Evolutionary conservation across 1,139 yeast species (phyloP).

Genomic region (Blastobotrys petasosporus): DNA sequence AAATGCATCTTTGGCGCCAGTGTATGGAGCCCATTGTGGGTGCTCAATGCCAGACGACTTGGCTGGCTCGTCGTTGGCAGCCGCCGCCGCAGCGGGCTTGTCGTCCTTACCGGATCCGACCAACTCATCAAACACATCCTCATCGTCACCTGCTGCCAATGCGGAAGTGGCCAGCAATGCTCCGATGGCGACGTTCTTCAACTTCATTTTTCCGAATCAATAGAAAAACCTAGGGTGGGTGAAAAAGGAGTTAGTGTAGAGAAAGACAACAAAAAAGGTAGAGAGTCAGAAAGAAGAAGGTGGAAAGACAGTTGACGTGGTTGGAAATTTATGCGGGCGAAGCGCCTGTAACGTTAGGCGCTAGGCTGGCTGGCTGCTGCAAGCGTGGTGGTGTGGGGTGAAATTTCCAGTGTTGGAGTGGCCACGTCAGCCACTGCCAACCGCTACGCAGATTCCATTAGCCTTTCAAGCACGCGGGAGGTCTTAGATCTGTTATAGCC

Average conservation of each 20-base stretch:
- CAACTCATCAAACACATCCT: slow-evolving; percentile 13
- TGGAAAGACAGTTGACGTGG: too few species aligned
- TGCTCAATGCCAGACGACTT: slow-evolving; percentile 21
- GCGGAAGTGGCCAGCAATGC: slow-evolving; percentile 14
- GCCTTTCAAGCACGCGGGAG: too few species aligned
- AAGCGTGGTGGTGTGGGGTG: too few species aligned
- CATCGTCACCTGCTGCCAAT: slow-evolving; percentile 8
- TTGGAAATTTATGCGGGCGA: too few species aligned
- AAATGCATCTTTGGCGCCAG: slow-evolving; percentile 34
- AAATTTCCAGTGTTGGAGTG: too few species aligned
- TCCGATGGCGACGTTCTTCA: slow-evolving; percentile 14
- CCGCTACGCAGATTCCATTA: too few species aligned
- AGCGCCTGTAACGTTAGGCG: too few species aligned
- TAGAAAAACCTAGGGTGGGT: background rate
- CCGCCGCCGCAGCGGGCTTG: background rate
- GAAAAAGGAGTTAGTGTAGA: background rate
- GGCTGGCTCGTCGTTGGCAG: background rate
- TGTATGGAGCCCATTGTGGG: slow-evolving; percentile 22
- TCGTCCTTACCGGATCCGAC: slow-evolving; percentile 4
- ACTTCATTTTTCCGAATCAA: slow-evolving; percentile 7
- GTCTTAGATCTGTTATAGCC: too few species aligned
- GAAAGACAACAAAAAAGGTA: too few species aligned
- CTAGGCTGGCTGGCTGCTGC: too few species aligned
- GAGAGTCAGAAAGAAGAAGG: too few species aligned
- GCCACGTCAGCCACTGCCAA: too few species aligned